phyloP scores from a whole-genome alignment of 257 asterid species.

The Gardenia jasminoides region DNA sequence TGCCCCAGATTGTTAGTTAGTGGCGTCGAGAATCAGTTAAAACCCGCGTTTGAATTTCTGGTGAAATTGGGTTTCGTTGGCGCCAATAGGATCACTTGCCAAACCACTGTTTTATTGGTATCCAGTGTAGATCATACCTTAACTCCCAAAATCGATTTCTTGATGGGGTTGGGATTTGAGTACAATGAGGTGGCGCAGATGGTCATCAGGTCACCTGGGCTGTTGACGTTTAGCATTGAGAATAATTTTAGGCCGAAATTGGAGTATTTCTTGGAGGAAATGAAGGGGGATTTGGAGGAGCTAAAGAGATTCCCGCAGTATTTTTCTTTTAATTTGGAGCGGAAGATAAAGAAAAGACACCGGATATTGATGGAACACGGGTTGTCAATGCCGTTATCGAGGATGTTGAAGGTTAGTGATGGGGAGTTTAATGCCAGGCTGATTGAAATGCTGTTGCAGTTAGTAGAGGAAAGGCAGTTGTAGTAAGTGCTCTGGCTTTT shows the following conservation, averaged over 20 bases:
- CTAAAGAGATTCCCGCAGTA: slow-evolving; percentile 85
- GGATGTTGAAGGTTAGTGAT: slow-evolving; percentile 80
- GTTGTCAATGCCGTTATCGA: slow-evolving; percentile 43
- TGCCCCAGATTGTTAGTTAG: slow-evolving; percentile 74
- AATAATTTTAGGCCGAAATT: slow-evolving; percentile 67
- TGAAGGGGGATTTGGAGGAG: slow-evolving; percentile 68
- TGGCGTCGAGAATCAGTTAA: slow-evolving; percentile 49
- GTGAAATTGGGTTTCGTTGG: slow-evolving; percentile 64
- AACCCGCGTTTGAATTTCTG: slow-evolving; percentile 58
- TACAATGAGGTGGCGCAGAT: slow-evolving; percentile 55
- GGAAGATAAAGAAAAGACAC: slow-evolving; percentile 71
- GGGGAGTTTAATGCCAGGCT: slow-evolving; percentile 60
- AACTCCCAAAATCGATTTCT: slow-evolving; percentile 60
- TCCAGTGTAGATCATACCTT: slow-evolving; percentile 70
- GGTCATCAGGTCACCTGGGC: slow-evolving; percentile 83
- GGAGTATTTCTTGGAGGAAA: slow-evolving; percentile 61
- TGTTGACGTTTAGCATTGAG: slow-evolving; percentile 84
- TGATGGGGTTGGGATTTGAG: slow-evolving; percentile 55
- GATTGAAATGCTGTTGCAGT: slow-evolving; percentile 52
- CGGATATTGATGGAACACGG: slow-evolving; percentile 56
- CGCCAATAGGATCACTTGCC: slow-evolving; percentile 46
- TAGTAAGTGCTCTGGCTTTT: slow-evolving; percentile 28
- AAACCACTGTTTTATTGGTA: slow-evolving; percentile 67
- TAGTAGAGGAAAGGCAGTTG: slow-evolving; percentile 32
- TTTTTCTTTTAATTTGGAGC: slow-evolving; percentile 76